Conservation (phyloP, 2,329 filamentous ascomycete species). For the Claviceps spartinae region DNA sequence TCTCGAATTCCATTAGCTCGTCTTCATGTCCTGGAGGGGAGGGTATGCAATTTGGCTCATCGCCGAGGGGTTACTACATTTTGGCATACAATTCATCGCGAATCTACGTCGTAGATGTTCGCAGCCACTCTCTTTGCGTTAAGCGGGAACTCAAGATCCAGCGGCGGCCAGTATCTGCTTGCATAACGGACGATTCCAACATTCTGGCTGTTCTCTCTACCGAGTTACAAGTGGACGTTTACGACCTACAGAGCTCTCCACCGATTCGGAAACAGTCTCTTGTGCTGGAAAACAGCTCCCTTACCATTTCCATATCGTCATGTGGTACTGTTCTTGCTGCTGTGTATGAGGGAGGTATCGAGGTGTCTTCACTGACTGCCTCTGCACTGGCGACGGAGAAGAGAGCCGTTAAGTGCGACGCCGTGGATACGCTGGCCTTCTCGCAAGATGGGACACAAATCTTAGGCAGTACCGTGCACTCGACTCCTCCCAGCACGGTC, state of each 20-base stretch:
- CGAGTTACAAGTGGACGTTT: slow-evolving; percentile 77
- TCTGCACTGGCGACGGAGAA: slow-evolving; percentile 51
- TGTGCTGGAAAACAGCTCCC: slow-evolving; percentile 63
- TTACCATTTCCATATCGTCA: slow-evolving; percentile 67
- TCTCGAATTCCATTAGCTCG: slow-evolving; percentile 73
- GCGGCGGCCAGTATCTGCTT: slow-evolving; percentile 60
- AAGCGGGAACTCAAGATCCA: slow-evolving; percentile 68
- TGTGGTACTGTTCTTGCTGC: slow-evolving; percentile 71
- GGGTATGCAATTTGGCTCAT: slow-evolving; percentile 73
- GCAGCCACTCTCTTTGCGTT: slow-evolving; percentile 44
- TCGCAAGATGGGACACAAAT: slow-evolving; percentile 68
- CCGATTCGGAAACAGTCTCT: slow-evolving; percentile 62
- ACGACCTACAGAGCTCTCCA: slow-evolving; percentile 51
- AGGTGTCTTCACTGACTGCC: slow-evolving; percentile 62
- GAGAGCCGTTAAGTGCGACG: slow-evolving; percentile 65
- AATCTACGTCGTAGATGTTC: slow-evolving; percentile 64
- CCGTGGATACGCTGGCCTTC: slow-evolving; percentile 60
- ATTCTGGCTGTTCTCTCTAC: slow-evolving; percentile 68
- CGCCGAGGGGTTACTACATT: slow-evolving; percentile 58
- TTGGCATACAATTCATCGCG: slow-evolving; percentile 76
- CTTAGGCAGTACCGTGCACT: slow-evolving; percentile 57
- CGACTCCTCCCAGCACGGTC: slow-evolving; percentile 54
- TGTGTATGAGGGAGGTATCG: slow-evolving; percentile 78
- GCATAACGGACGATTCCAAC: slow-evolving; percentile 65
- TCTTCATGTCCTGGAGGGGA: slow-evolving; percentile 73